A percentile compares a stretch with the other conserved stretches of the same genome.
Evolutionary conservation across 768 basidiomycete genomes (phyloP).

Genomic region (Rhodocollybia butyracea): DNA sequence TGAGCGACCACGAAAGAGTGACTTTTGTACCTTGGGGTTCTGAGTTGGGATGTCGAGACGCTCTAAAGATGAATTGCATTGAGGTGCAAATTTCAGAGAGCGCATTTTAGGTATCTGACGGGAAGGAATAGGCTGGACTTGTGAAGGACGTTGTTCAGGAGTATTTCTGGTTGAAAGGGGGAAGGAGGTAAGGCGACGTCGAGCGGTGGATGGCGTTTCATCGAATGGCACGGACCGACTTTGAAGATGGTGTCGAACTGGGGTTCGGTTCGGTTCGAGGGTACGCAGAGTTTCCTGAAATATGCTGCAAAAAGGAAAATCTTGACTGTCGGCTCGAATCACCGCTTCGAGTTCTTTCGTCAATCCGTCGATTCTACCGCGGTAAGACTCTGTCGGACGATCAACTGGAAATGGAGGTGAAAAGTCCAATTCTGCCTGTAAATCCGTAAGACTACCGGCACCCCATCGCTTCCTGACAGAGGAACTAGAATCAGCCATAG

Average conservation of each 20-base stretch:
- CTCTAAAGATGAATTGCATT: constrained; percentile 1
- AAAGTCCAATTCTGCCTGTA: constrained; percentile 4
- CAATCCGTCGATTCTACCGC: constrained; percentile 1
- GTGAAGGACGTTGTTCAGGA: neutral
- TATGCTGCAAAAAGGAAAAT: neutral
- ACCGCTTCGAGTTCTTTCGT: neutral
- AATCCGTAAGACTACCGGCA: neutral
- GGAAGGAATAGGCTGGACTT: neutral
- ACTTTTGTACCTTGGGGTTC: constrained; percentile 1
- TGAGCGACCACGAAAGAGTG: constrained; percentile 11
- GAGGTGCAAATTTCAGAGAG: constrained; percentile 10
- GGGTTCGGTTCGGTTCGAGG: too few species aligned
- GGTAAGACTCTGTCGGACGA: neutral
- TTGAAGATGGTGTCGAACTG: too few species aligned
- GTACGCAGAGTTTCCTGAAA: too few species aligned
- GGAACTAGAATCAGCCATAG: constrained; percentile 21
- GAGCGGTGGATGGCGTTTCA: neutral
- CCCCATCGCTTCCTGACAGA: constrained; percentile 22
- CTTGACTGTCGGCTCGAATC: neutral
- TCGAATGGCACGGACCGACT: too few species aligned
- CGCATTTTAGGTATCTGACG: constrained; percentile 7
- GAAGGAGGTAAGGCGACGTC: neutral
- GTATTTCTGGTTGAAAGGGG: neutral
- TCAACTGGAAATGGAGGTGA: constrained; percentile 1
- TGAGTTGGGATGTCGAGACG: constrained; percentile 3